These are phyloP conservation scores for Epichloe aotearoae DNA, from an alignment of 2,329 filamentous ascomycete species.

Conservation along the genomic window DNA sequence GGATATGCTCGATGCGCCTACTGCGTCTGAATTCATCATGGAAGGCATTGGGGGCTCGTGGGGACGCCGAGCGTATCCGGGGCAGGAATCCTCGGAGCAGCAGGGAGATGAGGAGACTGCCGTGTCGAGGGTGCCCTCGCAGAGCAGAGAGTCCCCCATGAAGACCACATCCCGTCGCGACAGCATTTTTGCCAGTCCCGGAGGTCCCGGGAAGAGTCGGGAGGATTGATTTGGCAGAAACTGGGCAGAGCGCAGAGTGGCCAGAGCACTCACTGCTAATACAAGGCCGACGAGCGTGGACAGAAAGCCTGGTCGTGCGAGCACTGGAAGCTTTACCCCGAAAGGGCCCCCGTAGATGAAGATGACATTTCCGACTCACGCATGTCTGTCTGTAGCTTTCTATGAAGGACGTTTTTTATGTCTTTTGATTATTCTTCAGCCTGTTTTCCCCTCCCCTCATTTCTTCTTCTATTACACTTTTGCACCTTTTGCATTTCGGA, in stretches of 20 bases:
- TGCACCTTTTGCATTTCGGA: no score
- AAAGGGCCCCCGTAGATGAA: background rate
- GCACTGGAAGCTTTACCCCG: background rate
- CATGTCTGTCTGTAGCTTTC: no score
- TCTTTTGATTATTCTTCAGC: no score
- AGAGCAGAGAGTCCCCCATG: slow-evolving; percentile 3
- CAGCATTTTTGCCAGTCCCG: slow-evolving; percentile 15
- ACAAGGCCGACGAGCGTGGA: slow-evolving; percentile 17
- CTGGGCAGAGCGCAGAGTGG: slow-evolving; percentile 17
- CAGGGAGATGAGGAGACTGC: background rate
- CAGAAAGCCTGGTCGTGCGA: background rate
- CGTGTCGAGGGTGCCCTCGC: slow-evolving; percentile 5
- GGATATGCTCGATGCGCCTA: slow-evolving; percentile 53
- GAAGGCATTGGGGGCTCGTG: slow-evolving; percentile 57
- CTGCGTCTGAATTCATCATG: slow-evolving; percentile 63
- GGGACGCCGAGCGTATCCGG: slow-evolving; percentile 20
- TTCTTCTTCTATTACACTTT: no score
- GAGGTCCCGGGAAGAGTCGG: slow-evolving; percentile 17
- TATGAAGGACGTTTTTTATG: no score
- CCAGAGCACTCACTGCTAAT: slow-evolving; percentile 15
- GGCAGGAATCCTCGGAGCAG: slow-evolving; percentile 5
- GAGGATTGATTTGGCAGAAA: slow-evolving; percentile 23
- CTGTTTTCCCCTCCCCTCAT: no score
- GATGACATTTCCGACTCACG: no score
- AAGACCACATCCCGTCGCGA: slow-evolving; percentile 8